Base-by-base conservation (phyloP, 805 yeast species). In the Tetrapisispora pingtungensis region DNA sequence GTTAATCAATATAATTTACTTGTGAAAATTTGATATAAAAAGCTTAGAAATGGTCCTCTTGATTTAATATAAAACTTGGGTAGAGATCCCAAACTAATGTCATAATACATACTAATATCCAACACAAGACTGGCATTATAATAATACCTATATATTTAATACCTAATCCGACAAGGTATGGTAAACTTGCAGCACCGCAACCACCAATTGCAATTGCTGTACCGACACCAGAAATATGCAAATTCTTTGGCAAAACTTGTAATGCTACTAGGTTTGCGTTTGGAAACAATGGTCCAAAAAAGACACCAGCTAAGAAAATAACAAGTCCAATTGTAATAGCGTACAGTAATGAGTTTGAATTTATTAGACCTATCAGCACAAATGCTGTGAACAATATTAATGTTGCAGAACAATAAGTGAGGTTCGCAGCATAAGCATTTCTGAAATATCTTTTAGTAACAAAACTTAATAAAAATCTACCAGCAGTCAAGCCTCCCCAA, bases 141-240 rank as follows among this genome's bases (percentile, higher is more conserved):
- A 46, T 27, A 35, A 62, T 54, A 1, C 62, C 62, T 1, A 59
- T 39, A 20, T 43, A n/a, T 27, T 60, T 59, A 7, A 62, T 49
- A 0, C 57, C 27, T 2, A 57, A 46, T 8, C 95, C 95, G 32
- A 80, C 70, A 2, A 77, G 43, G 49, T 78, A 81, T 1, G 94
- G 93, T 7, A 84, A 49, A 0, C 76, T 70, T 0, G 94, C 90
- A n/a, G 83, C 84, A 1, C 95, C 95, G 14, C 81, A 77, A 3
- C 93, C 89, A 7, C 94, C 95, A 47, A 84, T 58, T 0, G 93
- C 88, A 45, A 88, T 79, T 18, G 82, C 76, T 43, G 83, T 68
- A 0, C 95, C 89, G 8, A 86, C 72, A 1, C 87, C 89, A 15
- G 77, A 63, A 10, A 83, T 74, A 43, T 82, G 83, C 42, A 73